Percentiles rank a stretch among this genome's conserved stretches.
Evolutionary conservation across 805 yeast genomes (phyloP).

Genomic region (Candida sanyiensis): DNA sequence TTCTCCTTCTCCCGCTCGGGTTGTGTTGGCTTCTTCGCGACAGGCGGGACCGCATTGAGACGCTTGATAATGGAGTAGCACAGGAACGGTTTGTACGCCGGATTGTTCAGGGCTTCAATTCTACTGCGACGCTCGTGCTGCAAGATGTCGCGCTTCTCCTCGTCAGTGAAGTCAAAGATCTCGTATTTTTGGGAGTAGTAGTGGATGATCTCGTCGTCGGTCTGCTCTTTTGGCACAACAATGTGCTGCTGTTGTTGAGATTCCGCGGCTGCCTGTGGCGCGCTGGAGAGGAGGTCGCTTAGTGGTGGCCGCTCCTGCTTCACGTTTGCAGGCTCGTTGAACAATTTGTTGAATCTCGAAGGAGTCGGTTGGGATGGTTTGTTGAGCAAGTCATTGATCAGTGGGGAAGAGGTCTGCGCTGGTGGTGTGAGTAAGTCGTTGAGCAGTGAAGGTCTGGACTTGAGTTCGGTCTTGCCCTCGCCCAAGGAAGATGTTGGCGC

Average conservation of each 20-base stretch:
- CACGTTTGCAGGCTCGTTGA: too few species aligned
- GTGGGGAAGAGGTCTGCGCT: too few species aligned
- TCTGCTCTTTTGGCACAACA: too few species aligned
- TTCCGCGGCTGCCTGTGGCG: too few species aligned
- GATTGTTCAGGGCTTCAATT: slow-evolving; percentile 23
- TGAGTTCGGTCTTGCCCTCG: slow-evolving; percentile 1
- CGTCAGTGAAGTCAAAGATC: slow-evolving; percentile 24
- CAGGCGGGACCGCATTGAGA: slow-evolving; percentile 21
- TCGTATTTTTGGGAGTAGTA: slow-evolving; percentile 25
- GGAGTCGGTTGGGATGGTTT: too few species aligned
- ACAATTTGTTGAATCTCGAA: too few species aligned
- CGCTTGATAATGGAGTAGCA: slow-evolving; percentile 28
- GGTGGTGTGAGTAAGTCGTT: slow-evolving; percentile 8
- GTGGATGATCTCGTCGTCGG: slow-evolving; percentile 25
- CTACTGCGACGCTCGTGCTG: slow-evolving; percentile 27
- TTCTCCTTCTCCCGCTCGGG: neutral
- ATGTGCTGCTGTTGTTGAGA: neutral
- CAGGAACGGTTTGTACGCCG: slow-evolving; percentile 25
- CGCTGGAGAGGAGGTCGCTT: too few species aligned
- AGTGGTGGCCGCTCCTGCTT: too few species aligned
- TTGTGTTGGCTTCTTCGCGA: slow-evolving; percentile 5
- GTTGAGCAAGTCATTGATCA: too few species aligned
- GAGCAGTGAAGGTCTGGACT: slow-evolving; percentile 9
- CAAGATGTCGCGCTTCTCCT: slow-evolving; percentile 27
- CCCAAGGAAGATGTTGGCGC: neutral